phyloP scores from a whole-genome alignment of 2,329 filamentous ascomycete genomes.

The Aspergillus sojae region DNA sequence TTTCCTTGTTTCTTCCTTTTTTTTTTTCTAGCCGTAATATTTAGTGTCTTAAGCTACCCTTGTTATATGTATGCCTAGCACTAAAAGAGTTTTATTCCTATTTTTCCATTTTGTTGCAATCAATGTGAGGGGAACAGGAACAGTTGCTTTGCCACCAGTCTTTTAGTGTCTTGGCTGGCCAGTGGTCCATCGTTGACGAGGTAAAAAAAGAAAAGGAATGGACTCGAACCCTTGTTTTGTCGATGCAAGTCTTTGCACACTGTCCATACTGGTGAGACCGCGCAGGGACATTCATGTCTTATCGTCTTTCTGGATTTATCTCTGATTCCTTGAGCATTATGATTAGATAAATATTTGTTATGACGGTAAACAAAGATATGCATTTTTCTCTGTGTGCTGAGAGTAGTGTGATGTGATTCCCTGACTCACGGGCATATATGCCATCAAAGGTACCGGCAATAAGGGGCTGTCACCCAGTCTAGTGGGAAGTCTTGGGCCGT shows the following conservation, averaged over 20 bases:
- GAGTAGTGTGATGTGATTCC: no score
- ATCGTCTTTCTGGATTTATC: neutral
- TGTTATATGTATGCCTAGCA: neutral
- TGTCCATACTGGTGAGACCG: conserved; percentile 6
- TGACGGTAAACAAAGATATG: neutral
- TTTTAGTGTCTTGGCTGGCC: conserved; percentile 15
- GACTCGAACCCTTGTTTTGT: conserved; percentile 23
- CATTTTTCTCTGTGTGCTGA: neutral
- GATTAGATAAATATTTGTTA: no score
- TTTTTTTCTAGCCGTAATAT: neutral
- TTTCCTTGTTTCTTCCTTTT: neutral
- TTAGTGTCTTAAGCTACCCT: neutral
- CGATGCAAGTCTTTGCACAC: conserved; percentile 15
- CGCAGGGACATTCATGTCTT: neutral
- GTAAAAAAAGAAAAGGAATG: neutral
- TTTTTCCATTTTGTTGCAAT: neutral
- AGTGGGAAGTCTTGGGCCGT: conserved; percentile 3
- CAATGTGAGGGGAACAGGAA: neutral
- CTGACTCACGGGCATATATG: neutral
- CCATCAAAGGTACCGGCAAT: conserved; percentile 2
- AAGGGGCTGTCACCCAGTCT: neutral
- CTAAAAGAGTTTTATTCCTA: neutral
- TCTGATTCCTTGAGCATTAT: neutral
- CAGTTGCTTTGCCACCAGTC: conserved; percentile 15
- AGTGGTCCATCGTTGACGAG: neutral